Base-by-base conservation (phyloP, 768 basidiomycete genomes). In the Tulasnella sp. region DNA sequence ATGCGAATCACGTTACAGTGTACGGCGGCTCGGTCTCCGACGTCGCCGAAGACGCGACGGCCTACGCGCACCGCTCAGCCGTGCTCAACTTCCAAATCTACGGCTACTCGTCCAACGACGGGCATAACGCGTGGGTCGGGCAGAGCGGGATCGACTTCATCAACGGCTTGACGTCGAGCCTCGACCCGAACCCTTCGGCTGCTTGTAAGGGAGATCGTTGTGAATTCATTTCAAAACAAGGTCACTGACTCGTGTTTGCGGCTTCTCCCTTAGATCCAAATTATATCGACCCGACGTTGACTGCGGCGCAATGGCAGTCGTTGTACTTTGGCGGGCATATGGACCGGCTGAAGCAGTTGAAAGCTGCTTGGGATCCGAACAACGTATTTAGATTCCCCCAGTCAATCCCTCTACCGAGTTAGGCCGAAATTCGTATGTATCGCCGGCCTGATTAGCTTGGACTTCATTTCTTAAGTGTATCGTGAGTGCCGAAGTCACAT, bases 61-160 rank as follows among this genome's bases (percentile, higher is more conserved):
- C 90, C 0, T 91, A 89, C 80, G 87, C 85, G 0, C 87, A 88
- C 79, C 85, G 90, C 22, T 85, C 84, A 80, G 86, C 88, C 1
- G 82, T 88, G 73, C 89, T 89, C 76, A 88, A 86, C 2, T 86
- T 90, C 77, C 90, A 90, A 83, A 84, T 90, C 77, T 90, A 91
- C 82, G 89, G 88, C 0, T 89, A 88, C 0, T 86, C 88, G 6
- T 44, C n/a, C 16, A 78, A 58, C 11, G 54, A 69, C 31, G 50
- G 86, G 41, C 46, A 24, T 79, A 82, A 0, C 88, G 88, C 3
- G 89, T 89, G 0, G 90, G 86, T 83, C 89, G 89, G 4, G 76
- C 82, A 5, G 84, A 84, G 48, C 24, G 90, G 89, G 0, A 87
- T 89, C 75, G 83, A 84, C 0, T 89, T 90, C 82, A 82, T 90